Evolutionary conservation across 257 asterid species (phyloP).

Genomic region (Capsicum baccatum): DNA sequence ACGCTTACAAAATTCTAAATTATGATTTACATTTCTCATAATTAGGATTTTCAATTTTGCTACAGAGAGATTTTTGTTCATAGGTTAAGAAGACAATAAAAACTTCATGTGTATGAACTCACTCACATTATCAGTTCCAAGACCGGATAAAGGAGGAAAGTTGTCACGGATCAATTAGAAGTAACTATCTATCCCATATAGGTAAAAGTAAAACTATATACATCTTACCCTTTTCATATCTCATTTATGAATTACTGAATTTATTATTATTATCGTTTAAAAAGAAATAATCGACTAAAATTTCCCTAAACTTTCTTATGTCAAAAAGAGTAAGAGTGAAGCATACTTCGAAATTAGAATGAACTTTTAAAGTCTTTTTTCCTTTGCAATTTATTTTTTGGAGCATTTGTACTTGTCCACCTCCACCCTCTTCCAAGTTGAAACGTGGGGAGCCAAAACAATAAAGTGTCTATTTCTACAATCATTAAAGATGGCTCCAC

Average conservation of each 20-base stretch:
- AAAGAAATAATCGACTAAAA: not conserved
- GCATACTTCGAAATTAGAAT: not conserved
- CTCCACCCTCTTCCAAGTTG: slow-evolving; percentile 7
- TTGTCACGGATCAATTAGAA: too few relatives aligned
- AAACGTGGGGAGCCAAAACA: slow-evolving; percentile 42
- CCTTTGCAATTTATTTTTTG: not conserved
- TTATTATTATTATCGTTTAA: too few relatives aligned
- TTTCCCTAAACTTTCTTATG: not conserved
- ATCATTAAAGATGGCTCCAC: slow-evolving; percentile 39
- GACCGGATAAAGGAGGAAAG: too few relatives aligned
- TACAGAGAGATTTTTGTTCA: not conserved
- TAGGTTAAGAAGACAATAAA: not conserved
- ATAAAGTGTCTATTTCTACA: slow-evolving; percentile 36
- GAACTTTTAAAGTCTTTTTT: not conserved
- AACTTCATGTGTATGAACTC: too few relatives aligned
- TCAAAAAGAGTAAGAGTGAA: slow-evolving; percentile 20
- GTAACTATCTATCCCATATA: too few relatives aligned
- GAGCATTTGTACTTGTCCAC: slow-evolving; percentile 17
- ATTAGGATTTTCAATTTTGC: not conserved
- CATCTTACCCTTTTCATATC: too few relatives aligned
- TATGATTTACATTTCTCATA: not conserved
- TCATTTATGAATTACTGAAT: too few relatives aligned
- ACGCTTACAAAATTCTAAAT: not conserved
- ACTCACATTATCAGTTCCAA: too few relatives aligned
- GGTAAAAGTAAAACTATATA: too few relatives aligned